A percentile compares a stretch with the other conserved stretches of the same genome.
phyloP scores from a whole-genome alignment of 805 yeast genomes.

The Alloascoidea hylecoeti region DNA sequence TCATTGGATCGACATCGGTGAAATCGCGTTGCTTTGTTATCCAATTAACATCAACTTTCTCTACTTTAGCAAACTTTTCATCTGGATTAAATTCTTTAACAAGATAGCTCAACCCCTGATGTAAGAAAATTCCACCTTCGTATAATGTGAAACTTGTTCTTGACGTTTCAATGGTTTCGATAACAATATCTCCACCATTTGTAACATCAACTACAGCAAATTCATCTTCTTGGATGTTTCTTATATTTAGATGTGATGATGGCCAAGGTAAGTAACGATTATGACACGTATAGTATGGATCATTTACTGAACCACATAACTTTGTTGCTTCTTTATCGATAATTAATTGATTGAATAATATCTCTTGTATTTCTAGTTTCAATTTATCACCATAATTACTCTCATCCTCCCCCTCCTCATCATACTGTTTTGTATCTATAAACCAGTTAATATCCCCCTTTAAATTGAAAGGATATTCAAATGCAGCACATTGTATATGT shows the following conservation, averaged over 20 bases:
- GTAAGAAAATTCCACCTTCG: slow-evolving; percentile 86
- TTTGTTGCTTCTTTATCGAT: slow-evolving; percentile 9
- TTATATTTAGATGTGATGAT: slow-evolving; percentile 52
- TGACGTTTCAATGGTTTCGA: slow-evolving; percentile 82
- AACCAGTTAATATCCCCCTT: slow-evolving; percentile 46
- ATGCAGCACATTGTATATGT: slow-evolving; percentile 92
- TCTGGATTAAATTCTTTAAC: slow-evolving; percentile 76
- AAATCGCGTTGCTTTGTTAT: slow-evolving; percentile 81
- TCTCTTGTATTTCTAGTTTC: neutral
- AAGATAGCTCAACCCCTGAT: slow-evolving; percentile 84
- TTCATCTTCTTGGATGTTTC: slow-evolving; percentile 72
- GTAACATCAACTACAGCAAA: slow-evolving; percentile 89
- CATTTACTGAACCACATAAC: slow-evolving; percentile 24
- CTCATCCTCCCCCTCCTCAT: slow-evolving; percentile 13
- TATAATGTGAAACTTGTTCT: slow-evolving; percentile 84
- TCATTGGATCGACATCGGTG: slow-evolving; percentile 82
- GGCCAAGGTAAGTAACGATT: slow-evolving; percentile 73
- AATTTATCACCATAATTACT: slow-evolving; percentile 18
- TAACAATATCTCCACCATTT: slow-evolving; percentile 55
- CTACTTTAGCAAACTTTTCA: slow-evolving; percentile 71
- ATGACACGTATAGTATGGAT: slow-evolving; percentile 32
- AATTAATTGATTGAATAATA: slow-evolving; percentile 4
- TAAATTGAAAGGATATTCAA: slow-evolving; percentile 54
- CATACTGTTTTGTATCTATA: slow-evolving; percentile 18
- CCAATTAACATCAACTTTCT: slow-evolving; percentile 90